A percentile compares a stretch with the other conserved stretches of the same genome.
These are phyloP conservation scores for Wickerhamomyces bovis DNA, from an alignment of 805 yeast genomes.

Conservation along the genomic window DNA sequence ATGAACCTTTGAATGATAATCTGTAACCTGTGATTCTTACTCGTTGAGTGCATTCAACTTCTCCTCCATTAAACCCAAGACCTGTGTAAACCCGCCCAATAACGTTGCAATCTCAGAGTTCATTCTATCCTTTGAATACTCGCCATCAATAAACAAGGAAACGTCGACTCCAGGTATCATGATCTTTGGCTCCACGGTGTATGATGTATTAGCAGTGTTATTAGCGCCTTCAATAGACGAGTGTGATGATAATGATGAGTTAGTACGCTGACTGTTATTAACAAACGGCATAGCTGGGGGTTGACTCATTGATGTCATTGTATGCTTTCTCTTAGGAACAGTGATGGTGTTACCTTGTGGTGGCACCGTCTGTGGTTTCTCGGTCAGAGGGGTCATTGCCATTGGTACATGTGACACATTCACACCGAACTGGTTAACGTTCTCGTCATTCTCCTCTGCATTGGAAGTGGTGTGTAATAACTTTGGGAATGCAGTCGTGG, in stretches of 20 bases:
- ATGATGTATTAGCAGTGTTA: conserved; percentile 1
- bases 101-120: conserved; percentile 21
- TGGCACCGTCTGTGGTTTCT: conserved; percentile 30
- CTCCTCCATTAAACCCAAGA: conserved; percentile 27
- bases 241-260: conserved; percentile 7
- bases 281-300: conserved; percentile 4
- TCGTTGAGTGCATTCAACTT: conserved; percentile 21
- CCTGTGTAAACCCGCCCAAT: conserved; percentile 15
- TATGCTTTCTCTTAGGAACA: conserved; percentile 5
- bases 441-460: conserved; percentile 29
- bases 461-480: conserved; percentile 30
- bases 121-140: conserved; percentile 19
- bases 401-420: conserved; percentile 47
- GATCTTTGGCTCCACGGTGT: not conserved
- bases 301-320: conserved; percentile 5
- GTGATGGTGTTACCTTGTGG: not conserved
- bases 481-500: conserved; percentile 28
- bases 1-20: not conserved
- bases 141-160: conserved; percentile 19
- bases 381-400: conserved; percentile 80
- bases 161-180: conserved; percentile 13
- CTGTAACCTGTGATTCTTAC: conserved; percentile 3
- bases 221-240: conserved; percentile 9
- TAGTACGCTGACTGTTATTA: not conserved
- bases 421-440: conserved; percentile 64